phyloP scores from a whole-genome alignment of 2,329 filamentous ascomycete species.

The Cordyceps cicadae region DNA sequence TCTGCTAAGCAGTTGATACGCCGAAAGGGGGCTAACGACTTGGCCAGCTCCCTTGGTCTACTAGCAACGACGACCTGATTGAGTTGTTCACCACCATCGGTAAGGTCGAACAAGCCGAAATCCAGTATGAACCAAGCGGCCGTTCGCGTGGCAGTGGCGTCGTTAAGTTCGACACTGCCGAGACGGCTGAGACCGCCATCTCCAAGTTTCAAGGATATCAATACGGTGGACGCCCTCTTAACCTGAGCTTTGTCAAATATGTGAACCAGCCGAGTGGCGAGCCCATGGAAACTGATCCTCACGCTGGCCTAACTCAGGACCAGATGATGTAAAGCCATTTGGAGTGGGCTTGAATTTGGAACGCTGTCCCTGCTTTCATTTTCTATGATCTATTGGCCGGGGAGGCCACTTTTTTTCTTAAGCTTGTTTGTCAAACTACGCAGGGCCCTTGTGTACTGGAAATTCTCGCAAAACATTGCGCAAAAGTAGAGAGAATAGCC shows the following conservation, averaged over 20 bases:
- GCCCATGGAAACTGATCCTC: slow-evolving; percentile 75
- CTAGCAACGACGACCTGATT: slow-evolving; percentile 93
- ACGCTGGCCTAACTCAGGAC: slow-evolving; percentile 79
- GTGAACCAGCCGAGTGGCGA: slow-evolving; percentile 60
- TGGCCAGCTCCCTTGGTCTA: slow-evolving; percentile 86
- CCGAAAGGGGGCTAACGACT: background rate
- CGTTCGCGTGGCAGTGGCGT: slow-evolving; percentile 92
- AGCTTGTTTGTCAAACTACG: background rate
- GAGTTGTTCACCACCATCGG: slow-evolving; percentile 97
- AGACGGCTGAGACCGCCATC: slow-evolving; percentile 88
- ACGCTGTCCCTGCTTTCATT: background rate
- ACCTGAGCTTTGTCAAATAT: slow-evolving; percentile 91
- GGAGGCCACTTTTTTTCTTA: background rate
- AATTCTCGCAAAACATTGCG: background rate
- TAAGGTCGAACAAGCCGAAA: slow-evolving; percentile 97
- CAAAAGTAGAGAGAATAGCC: background rate
- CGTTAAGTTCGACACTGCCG: slow-evolving; percentile 78
- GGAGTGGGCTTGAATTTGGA: background rate
- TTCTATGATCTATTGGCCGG: background rate
- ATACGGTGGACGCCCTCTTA: slow-evolving; percentile 89
- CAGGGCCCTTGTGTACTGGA: background rate
- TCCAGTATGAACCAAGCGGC: slow-evolving; percentile 95
- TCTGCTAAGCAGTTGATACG: slow-evolving; percentile 16
- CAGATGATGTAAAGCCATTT: slow-evolving; percentile 72
- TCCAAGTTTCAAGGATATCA: slow-evolving; percentile 97